Percentiles rank a stretch among this genome's conserved stretches.
These are phyloP conservation scores for Excoecaria agallocha DNA, from an alignment of 345 rosid species.

Conservation along the genomic window DNA sequence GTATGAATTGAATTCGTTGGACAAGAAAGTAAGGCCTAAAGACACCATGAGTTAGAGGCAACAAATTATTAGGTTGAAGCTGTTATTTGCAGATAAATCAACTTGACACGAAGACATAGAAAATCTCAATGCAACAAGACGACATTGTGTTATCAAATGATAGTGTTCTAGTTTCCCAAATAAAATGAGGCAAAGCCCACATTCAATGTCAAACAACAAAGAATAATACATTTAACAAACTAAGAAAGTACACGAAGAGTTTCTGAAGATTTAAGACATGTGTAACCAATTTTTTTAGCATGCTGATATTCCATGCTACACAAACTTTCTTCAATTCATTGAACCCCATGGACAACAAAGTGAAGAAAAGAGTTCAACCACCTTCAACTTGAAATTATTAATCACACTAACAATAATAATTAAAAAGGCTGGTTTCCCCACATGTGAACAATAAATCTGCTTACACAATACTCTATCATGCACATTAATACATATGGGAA, in stretches of 20 bases:
- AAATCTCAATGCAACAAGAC: neutral
- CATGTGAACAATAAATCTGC: neutral
- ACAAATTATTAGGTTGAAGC: neutral
- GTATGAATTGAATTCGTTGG: conserved; percentile 62
- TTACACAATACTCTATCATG: neutral
- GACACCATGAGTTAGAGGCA: neutral
- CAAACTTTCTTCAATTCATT: neutral
- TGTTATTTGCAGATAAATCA: neutral
- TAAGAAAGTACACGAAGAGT: neutral
- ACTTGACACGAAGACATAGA: neutral
- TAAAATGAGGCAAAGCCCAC: neutral
- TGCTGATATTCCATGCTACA: neutral
- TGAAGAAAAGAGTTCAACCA: neutral
- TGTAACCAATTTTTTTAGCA: neutral
- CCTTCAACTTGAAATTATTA: neutral
- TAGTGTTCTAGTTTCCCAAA: neutral
- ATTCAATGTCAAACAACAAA: too few species aligned
- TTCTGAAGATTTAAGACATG: neutral
- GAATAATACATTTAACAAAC: too few species aligned
- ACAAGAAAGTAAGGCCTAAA: conserved; percentile 59
- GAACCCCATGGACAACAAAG: neutral
- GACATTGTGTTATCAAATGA: neutral
- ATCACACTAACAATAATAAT: neutral
- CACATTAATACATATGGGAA: neutral
- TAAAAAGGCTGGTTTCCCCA: neutral